These are phyloP conservation scores for Aspergillus thermomutatus DNA, from an alignment of 2,329 filamentous ascomycete genomes.

Conservation along the genomic window DNA sequence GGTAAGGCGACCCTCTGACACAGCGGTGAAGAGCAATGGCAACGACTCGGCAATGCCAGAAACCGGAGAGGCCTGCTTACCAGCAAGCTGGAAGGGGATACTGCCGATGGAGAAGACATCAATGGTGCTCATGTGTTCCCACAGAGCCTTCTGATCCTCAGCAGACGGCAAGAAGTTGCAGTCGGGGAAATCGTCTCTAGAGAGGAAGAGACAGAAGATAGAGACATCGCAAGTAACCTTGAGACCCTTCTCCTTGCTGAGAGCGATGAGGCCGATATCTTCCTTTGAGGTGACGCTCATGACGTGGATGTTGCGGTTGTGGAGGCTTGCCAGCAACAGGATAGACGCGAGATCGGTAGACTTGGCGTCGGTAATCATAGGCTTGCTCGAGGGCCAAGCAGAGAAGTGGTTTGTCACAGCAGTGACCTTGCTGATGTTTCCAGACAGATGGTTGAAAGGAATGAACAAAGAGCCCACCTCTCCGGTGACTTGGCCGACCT, in stretches of 20 bases:
- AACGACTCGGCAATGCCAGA: constrained; percentile 70
- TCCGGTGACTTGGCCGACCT: constrained; percentile 67
- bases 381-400: constrained; percentile 73
- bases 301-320: constrained; percentile 74
- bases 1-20: constrained; percentile 68
- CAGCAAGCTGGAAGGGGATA: constrained; percentile 71
- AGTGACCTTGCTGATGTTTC: constrained; percentile 80
- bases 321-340: constrained; percentile 71
- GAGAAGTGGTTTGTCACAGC: constrained; percentile 76
- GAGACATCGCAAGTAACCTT: constrained; percentile 79
- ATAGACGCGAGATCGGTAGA: constrained; percentile 78
- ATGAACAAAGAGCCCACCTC: constrained; percentile 80
- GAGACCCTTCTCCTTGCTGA: constrained; percentile 77
- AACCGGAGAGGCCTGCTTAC: constrained; percentile 55
- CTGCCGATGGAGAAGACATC: constrained; percentile 78
- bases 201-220: constrained; percentile 75
- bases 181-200: constrained; percentile 65
- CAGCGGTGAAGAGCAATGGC: constrained; percentile 71
- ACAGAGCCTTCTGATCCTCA: constrained; percentile 68
- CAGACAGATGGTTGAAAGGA: constrained; percentile 75
- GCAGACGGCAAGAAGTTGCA: constrained; percentile 63
- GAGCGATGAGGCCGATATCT: constrained; percentile 71
- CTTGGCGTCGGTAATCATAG: constrained; percentile 78
- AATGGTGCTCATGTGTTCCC: constrained; percentile 69
- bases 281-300: constrained; percentile 78